A percentile compares a stretch with the other conserved stretches of the same genome.
These are phyloP conservation scores for Cordyceps pruinosa DNA, from an alignment of 2,329 filamentous ascomycete genomes.

Conservation along the genomic window DNA sequence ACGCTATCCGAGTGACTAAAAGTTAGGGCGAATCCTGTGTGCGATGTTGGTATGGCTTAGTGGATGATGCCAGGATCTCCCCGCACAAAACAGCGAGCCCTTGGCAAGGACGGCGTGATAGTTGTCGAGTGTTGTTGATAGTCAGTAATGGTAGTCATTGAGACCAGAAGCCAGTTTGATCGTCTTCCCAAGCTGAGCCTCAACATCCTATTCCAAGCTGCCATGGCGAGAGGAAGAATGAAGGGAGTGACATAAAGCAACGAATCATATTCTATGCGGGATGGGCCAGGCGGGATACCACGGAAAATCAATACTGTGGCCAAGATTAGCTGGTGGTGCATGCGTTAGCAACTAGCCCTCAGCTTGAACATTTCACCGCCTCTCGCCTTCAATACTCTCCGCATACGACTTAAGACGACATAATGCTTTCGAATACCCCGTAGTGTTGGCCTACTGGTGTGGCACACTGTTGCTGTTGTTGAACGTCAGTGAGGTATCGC, in stretches of 20 bases:
- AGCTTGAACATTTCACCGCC: background rate
- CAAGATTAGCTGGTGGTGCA: background rate
- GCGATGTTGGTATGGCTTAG: background rate
- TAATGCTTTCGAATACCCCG: background rate
- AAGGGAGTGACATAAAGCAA: no score
- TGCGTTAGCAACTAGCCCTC: background rate
- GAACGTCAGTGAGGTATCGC: background rate
- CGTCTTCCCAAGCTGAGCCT: background rate
- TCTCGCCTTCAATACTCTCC: background rate
- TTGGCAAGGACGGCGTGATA: background rate
- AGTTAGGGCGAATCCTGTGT: background rate
- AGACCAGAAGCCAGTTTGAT: background rate
- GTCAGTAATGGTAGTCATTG: background rate
- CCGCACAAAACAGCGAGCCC: background rate
- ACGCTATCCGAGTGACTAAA: background rate
- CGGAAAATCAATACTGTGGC: background rate
- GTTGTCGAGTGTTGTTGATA: background rate
- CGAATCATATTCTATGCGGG: background rate
- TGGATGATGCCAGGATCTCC: slow-evolving; percentile 10
- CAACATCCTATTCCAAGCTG: background rate
- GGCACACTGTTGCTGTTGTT: background rate
- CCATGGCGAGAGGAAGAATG: no score
- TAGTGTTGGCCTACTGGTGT: background rate
- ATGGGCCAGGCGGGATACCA: background rate
- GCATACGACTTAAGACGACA: background rate